A percentile compares a stretch with the other conserved stretches of the same genome.
These are phyloP conservation scores for Eucalyptus pauciflora DNA, from an alignment of 345 rosid species.

Conservation along the genomic window DNA sequence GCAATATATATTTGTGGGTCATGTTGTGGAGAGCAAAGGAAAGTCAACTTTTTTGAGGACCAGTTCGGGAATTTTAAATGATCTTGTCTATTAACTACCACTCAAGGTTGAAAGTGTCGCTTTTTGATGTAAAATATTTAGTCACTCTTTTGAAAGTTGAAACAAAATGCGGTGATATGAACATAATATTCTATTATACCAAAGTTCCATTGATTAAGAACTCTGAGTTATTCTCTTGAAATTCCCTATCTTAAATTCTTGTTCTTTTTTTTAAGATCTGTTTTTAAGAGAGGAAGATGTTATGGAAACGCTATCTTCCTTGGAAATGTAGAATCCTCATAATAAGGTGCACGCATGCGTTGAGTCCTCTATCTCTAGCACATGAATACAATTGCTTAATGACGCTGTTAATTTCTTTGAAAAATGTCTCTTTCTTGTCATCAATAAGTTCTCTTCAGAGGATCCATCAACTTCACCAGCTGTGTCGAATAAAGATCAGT, in stretches of 20 bases:
- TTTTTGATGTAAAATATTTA: neutral
- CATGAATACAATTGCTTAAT: neutral
- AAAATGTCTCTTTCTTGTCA: neutral
- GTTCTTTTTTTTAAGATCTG: neutral
- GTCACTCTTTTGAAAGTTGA: neutral
- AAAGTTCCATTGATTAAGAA: neutral
- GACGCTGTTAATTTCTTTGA: neutral
- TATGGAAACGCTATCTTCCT: neutral
- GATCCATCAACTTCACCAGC: neutral
- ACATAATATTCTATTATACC: neutral
- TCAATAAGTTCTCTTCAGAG: neutral
- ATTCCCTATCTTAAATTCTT: neutral
- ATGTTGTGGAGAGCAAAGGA: neutral
- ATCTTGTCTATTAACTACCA: neutral
- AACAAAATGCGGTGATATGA: neutral
- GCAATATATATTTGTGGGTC: neutral
- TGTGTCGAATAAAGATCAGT: neutral
- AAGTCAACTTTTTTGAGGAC: neutral
- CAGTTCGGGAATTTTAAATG: neutral
- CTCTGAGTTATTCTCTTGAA: neutral
- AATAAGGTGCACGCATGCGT: neutral
- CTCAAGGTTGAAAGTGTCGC: neutral
- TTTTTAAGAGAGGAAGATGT: neutral
- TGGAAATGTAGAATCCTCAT: neutral
- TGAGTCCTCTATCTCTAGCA: neutral